Evolutionary conservation across 164 flowering plant genomes (phyloP).

Genomic region (Magnolia sinica): DNA sequence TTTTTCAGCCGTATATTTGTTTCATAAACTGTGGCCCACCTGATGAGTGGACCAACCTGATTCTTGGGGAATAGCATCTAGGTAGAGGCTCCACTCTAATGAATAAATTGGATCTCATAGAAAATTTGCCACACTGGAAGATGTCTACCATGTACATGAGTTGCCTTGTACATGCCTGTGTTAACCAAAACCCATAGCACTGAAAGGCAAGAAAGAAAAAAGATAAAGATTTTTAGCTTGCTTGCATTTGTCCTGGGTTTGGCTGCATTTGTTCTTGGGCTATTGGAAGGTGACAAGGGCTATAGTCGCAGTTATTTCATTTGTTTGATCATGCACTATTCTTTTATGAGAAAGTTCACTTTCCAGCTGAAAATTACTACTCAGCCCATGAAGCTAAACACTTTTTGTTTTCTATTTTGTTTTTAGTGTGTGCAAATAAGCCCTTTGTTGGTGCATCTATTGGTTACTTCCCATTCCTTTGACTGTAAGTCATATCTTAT

Average conservation of each 20-base stretch:
- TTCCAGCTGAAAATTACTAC: neutral
- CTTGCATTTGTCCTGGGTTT: slow-evolving; percentile 86
- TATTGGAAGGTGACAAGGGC: slow-evolving; percentile 62
- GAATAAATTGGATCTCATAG: too few species aligned
- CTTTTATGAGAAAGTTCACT: neutral
- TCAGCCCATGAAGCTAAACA: neutral
- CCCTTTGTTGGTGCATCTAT: slow-evolving; percentile 97
- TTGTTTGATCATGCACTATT: neutral
- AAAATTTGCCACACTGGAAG: too few species aligned
- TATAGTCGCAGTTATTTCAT: neutral
- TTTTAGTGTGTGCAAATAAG: slow-evolving; percentile 44
- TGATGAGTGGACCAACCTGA: too few species aligned
- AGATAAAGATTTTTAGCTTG: too few species aligned
- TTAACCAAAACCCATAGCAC: too few species aligned
- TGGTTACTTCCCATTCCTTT: slow-evolving; percentile 92
- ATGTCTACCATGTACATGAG: too few species aligned
- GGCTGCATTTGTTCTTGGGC: slow-evolving; percentile 93
- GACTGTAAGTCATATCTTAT: slow-evolving; percentile 57
- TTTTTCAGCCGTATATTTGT: too few species aligned
- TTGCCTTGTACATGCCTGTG: too few species aligned
- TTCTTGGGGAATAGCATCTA: too few species aligned
- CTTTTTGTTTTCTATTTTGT: slow-evolving; percentile 1
- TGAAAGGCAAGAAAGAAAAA: too few species aligned
- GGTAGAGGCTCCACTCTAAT: too few species aligned
- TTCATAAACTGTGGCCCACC: too few species aligned